A percentile compares a stretch with the other conserved stretches of the same genome.
Conservation (phyloP, 202 grass and related monocot species). For the Brachypodium distachyon region DNA sequence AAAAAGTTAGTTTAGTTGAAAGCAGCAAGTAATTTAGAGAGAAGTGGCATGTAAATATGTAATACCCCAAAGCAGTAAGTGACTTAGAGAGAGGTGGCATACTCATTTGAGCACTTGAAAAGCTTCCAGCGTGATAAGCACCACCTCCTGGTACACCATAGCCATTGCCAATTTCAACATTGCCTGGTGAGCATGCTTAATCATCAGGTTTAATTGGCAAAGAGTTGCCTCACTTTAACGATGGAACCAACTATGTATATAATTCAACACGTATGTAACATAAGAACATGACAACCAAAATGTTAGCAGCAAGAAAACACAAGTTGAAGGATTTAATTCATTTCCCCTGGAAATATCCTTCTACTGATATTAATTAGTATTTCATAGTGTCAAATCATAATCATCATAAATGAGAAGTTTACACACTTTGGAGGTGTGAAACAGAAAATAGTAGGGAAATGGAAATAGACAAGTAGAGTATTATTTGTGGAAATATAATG, state of each 20-base stretch:
- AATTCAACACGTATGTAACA: neutral
- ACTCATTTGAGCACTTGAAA: constrained; percentile 48
- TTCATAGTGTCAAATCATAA: neutral
- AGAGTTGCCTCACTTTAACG: neutral
- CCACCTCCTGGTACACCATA: constrained; percentile 94
- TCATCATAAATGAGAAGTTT: neutral
- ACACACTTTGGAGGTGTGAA: neutral
- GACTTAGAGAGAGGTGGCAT: constrained; percentile 6
- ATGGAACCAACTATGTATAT: constrained; percentile 2
- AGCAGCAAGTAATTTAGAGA: neutral
- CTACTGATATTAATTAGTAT: neutral
- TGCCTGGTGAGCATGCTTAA: constrained; percentile 45
- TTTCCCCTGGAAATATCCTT: neutral
- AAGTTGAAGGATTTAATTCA: neutral
- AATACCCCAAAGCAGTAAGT: constrained; percentile 11
- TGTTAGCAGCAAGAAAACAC: constrained; percentile 2
- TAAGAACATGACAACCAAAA: neutral
- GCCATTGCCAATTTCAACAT: constrained; percentile 96
- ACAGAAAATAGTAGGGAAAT: neutral
- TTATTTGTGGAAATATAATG: constrained; percentile 12
- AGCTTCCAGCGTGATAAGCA: constrained; percentile 72
- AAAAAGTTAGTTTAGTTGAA: constrained; percentile 5
- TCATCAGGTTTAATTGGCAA: constrained; percentile 27
- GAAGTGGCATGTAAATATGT: neutral
- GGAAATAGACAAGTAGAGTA: neutral